Conservation (phyloP, 257 asterid species). For the Solanum corneliomulleri region DNA sequence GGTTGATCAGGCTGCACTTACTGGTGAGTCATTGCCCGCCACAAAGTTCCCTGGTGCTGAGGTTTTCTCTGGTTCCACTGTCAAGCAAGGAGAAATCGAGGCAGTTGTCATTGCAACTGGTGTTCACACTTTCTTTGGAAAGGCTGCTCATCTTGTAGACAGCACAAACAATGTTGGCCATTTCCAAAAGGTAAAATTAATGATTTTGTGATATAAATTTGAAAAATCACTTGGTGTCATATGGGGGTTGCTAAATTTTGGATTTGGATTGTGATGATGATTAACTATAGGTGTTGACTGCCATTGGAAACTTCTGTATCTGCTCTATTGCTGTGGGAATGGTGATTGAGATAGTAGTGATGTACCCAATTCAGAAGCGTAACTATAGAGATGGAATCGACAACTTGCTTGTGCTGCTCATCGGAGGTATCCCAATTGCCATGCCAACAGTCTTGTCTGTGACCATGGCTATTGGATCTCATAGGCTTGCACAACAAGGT, state of each 20-base stretch:
- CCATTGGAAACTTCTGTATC: conserved; percentile 90
- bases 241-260: background rate
- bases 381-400: conserved; percentile 82
- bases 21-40: conserved; percentile 84
- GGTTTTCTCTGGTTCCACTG: conserved; percentile 87
- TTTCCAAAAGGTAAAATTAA: conserved; percentile 55
- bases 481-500: conserved; percentile 78
- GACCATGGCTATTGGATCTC: conserved; percentile 94
- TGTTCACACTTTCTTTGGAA: conserved; percentile 92
- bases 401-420: conserved; percentile 68
- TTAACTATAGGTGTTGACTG: conserved; percentile 45
- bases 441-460: conserved; percentile 23
- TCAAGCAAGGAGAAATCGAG: conserved; percentile 90
- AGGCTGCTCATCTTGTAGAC: conserved; percentile 94
- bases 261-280: background rate
- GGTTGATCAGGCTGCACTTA: conserved; percentile 81
- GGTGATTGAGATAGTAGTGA: conserved; percentile 58
- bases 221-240: background rate
- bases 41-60: conserved; percentile 66
- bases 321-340: conserved; percentile 76
- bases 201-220: background rate
- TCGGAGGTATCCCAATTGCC: conserved; percentile 93
- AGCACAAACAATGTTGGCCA: conserved; percentile 92
- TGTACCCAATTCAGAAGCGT: conserved; percentile 69
- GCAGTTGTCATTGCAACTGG: conserved; percentile 92